Evolutionary conservation across 495 filamentous ascomycete genomes (phyloP), one percentile per base, ranked within the genome.

Genomic region (Annulohypoxylon maeteangense): DNA sequence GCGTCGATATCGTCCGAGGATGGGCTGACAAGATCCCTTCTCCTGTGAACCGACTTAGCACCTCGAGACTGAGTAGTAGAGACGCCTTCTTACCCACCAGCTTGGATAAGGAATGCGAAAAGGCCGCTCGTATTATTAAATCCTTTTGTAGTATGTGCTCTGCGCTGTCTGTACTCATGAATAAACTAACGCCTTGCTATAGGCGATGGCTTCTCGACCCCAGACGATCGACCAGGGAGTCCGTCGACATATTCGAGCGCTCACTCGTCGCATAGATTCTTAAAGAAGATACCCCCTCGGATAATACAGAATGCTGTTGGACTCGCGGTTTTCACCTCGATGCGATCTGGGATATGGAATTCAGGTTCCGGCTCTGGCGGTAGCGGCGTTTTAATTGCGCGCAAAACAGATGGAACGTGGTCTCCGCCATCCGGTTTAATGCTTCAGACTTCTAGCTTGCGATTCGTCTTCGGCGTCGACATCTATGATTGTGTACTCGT

Each of bases 401-500:
- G 93, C 31, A 90, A 90, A 73, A 89, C 90, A 32, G 92, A 94
- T 62, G 93, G 94, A 2, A 89, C 89, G 73, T 97, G 94, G 94
- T 94, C 91, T 54, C 91, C 93, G 2, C 94, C 94, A 2, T 94
- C 92, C 12, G 93, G 91, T 34, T 93, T 97, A 67, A 83, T 97
- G 78, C 85, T 97, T 31, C 93, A 97, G 76, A 96, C 94, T 0
- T 89, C 91, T 1, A 93, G 90, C 3, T 80, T 96, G 22, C 93
- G 92, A n/a, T 97, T 97, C 75, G 84, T 95, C 25, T 90, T 94
- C 2, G 94, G 93, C 2, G 92, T 96, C 31, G 94, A 97, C 70
- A 92, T 97, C 63, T 97, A 97, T 83, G 94, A 97, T 75, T 96
- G 93, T 75, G 90, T 97, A 18, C 85, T 97, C 0, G 89, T 97